These are phyloP conservation scores for Pseudopithomyces chartarum DNA, from an alignment of 2,329 filamentous ascomycete species.

Conservation along the genomic window DNA sequence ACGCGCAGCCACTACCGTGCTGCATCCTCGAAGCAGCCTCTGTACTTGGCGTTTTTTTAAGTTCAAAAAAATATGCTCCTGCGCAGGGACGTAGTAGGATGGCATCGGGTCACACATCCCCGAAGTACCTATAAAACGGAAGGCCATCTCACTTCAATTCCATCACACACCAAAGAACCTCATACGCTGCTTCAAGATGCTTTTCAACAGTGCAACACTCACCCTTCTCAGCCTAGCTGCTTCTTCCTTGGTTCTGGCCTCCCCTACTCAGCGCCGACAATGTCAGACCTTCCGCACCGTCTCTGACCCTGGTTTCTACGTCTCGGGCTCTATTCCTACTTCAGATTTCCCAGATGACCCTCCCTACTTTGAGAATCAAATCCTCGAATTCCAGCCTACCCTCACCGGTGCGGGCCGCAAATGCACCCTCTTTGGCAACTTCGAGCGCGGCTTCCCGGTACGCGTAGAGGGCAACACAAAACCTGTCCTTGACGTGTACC, in stretches of 20 bases:
- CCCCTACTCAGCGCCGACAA: neutral
- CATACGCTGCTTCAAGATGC: neutral
- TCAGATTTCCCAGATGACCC: neutral
- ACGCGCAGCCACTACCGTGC: too few species aligned
- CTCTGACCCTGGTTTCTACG: neutral
- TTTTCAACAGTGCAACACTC: neutral
- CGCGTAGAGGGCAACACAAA: neutral
- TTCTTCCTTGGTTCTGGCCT: neutral
- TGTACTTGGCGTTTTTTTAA: neutral
- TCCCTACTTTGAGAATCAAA: neutral
- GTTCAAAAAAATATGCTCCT: neutral
- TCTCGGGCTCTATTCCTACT: neutral
- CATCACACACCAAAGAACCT: neutral
- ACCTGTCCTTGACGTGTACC: neutral
- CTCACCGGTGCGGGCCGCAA: neutral
- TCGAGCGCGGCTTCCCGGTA: neutral
- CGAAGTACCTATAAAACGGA: too few species aligned
- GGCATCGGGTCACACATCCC: neutral
- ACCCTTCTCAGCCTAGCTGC: neutral
- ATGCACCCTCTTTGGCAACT: conserved; percentile 1
- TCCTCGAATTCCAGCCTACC: neutral
- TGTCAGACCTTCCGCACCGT: neutral
- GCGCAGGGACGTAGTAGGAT: neutral
- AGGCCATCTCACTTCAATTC: neutral
- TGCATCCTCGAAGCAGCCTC: too few species aligned